Evolutionary conservation across 768 basidiomycete genomes (phyloP), one percentile per base, ranked within the genome.

Genomic region (Podaxis carcinomalis): DNA sequence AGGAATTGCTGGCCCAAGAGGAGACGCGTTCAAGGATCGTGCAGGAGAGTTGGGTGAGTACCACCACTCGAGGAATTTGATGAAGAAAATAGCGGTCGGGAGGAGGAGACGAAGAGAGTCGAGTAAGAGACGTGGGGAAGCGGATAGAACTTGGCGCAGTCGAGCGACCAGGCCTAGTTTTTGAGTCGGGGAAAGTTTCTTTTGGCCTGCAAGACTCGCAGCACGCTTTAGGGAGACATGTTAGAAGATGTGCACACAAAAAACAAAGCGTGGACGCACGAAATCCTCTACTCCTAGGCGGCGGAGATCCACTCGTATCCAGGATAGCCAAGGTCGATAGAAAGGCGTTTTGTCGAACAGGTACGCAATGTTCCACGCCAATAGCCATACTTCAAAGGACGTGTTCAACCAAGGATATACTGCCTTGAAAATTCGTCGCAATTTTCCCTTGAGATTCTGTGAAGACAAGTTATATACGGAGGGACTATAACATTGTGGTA

Each of bases 51-150:
- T 83, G 21, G 97, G 95, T 3, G 94, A 95, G 70, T 98, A 98
- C 95, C 96, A 99, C 95, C 97, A 99, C 74, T 98, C 95, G 50
- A 97, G 79, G 74, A 98, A 95, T 73, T 95, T 96, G 78, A 99
- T 80, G 70, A 93, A 91, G 74, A 99, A 96, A 61, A 99, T 94
- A 44, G 90, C 89, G 19, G 88, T 90, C 14, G 93, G 96, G 36
- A 95, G 82, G 50, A 92, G 79, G 51, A 92, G 75, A 62, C 87
- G 84, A 40, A 95, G 77, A 2, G 91, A 93, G 70, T 94, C 90
- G 35, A 95, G 79, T 7, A 90, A 66, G 46, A 88, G 72, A 52
- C 79, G 82, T 5, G 90, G 92, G 5, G 85, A 83, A 21, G 73
- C 72, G 53, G 74, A 64, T 16, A 90, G 62, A 36, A 85, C 67